Conservation (phyloP, 768 basidiomycete genomes). For the Termitomyces sp. region DNA sequence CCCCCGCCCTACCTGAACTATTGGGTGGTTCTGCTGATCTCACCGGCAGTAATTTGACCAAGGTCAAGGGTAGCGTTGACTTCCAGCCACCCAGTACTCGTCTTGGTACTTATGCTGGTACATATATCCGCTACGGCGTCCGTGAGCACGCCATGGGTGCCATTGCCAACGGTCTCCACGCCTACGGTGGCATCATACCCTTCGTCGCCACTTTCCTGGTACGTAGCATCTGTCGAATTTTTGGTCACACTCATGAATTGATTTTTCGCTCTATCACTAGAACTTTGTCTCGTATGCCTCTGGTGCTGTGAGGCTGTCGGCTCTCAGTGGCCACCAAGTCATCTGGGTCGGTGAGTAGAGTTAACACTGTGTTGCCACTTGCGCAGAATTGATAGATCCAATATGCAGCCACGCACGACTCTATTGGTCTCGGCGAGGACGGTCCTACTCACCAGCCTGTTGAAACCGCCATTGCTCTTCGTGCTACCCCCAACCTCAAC, state of each 20-base stretch:
- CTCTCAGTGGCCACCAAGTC: constrained; percentile 83
- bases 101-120: constrained; percentile 79
- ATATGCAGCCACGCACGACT: constrained; percentile 81
- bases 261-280: constrained; percentile 24
- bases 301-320: constrained; percentile 88
- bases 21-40: constrained; percentile 87
- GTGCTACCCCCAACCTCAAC: constrained; percentile 86
- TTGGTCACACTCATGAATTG: constrained; percentile 6
- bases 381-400: background rate
- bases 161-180: constrained; percentile 85
- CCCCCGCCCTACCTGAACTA: constrained; percentile 76
- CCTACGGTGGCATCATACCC: constrained; percentile 89
- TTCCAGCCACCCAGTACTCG: constrained; percentile 89
- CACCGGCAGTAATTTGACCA: constrained; percentile 90
- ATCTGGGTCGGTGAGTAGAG: constrained; percentile 83
- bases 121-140: constrained; percentile 94
- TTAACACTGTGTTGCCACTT: background rate
- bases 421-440: constrained; percentile 89
- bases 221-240: constrained; percentile 11
- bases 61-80: constrained; percentile 78
- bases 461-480: constrained; percentile 82
- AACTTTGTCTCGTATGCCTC: constrained; percentile 95
- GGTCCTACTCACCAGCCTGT: constrained; percentile 96
- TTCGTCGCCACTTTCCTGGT: constrained; percentile 92
- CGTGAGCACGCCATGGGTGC: constrained; percentile 98